Evolutionary conservation across 768 basidiomycete genomes (phyloP).

Genomic region (Cystobasidiopsis lactophilus): DNA sequence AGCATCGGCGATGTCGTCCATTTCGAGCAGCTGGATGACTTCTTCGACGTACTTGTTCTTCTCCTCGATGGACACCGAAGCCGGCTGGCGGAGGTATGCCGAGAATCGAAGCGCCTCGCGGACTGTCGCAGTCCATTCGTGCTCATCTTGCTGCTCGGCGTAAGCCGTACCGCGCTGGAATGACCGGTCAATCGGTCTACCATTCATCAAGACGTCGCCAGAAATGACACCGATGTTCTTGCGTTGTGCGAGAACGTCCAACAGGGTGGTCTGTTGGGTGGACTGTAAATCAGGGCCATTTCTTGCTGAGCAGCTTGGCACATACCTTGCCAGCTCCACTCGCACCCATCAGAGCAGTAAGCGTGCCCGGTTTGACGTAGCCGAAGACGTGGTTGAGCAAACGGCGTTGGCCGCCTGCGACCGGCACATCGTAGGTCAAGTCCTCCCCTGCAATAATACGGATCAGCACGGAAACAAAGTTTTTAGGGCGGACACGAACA

Average conservation of each 20-base stretch:
- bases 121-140: constrained; percentile 43
- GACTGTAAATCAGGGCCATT: neutral
- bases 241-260: constrained; percentile 44
- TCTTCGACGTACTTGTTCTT: constrained; percentile 26
- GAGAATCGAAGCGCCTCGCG: constrained; percentile 20
- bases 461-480: constrained; percentile 21
- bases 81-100: constrained; percentile 20
- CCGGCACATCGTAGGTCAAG: constrained; percentile 29
- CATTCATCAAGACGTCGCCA: constrained; percentile 47
- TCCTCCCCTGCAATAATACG: neutral
- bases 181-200: constrained; percentile 33
- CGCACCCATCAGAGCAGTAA: constrained; percentile 67
- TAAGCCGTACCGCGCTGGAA: constrained; percentile 47
- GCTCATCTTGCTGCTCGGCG: constrained; percentile 64
- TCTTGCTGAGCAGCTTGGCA: neutral
- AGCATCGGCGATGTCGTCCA: constrained; percentile 64
- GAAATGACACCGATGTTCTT: constrained; percentile 48
- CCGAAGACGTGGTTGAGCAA: constrained; percentile 18
- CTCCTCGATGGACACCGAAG: constrained; percentile 17
- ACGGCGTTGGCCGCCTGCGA: constrained; percentile 26
- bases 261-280: constrained; percentile 19
- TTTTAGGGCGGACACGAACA: constrained; percentile 53
- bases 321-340: constrained; percentile 41
- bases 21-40: constrained; percentile 60
- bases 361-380: constrained; percentile 40